Conservation (phyloP, 2,329 filamentous ascomycete genomes). For the Cladosporium sp. region DNA sequence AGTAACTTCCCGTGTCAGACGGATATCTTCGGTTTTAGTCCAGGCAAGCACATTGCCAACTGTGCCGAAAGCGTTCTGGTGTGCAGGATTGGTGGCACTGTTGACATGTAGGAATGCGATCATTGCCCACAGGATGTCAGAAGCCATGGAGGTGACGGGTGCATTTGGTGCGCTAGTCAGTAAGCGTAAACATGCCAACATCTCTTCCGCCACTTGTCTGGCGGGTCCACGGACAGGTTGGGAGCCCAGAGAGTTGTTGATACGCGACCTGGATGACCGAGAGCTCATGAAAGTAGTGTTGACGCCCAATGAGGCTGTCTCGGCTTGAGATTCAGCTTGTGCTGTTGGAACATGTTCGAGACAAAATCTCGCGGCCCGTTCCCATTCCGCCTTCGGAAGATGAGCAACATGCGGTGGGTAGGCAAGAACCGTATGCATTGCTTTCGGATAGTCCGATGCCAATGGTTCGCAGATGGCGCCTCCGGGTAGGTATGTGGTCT, state of each 20-base stretch:
- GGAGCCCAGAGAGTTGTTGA: slow-evolving; percentile 23
- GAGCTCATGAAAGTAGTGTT: slow-evolving; percentile 13
- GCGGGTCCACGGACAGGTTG: slow-evolving; percentile 25
- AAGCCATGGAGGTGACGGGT: slow-evolving; percentile 26
- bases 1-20: slow-evolving; percentile 61
- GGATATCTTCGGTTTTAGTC: slow-evolving; percentile 67
- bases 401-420: slow-evolving; percentile 79
- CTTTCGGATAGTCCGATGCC: slow-evolving; percentile 74
- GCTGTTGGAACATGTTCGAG: slow-evolving; percentile 55
- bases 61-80: slow-evolving; percentile 70
- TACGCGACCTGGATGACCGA: slow-evolving; percentile 15
- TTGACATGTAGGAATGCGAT: slow-evolving; percentile 62
- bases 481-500: slow-evolving; percentile 60
- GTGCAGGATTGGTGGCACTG: slow-evolving; percentile 39
- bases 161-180: slow-evolving; percentile 35
- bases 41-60: slow-evolving; percentile 70
- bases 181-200: slow-evolving; percentile 31
- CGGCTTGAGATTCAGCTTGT: slow-evolving; percentile 27
- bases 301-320: slow-evolving; percentile 15
- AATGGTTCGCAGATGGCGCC: slow-evolving; percentile 69
- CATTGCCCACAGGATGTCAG: slow-evolving; percentile 25
- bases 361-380: slow-evolving; percentile 64
- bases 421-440: slow-evolving; percentile 68
- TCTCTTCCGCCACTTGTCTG: slow-evolving; percentile 34
- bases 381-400: slow-evolving; percentile 68